Percentiles rank a stretch among this genome's conserved stretches.
Evolutionary conservation across 176 grass and related monocot species (phyloP).

Genomic region (Thalia dealbata): DNA sequence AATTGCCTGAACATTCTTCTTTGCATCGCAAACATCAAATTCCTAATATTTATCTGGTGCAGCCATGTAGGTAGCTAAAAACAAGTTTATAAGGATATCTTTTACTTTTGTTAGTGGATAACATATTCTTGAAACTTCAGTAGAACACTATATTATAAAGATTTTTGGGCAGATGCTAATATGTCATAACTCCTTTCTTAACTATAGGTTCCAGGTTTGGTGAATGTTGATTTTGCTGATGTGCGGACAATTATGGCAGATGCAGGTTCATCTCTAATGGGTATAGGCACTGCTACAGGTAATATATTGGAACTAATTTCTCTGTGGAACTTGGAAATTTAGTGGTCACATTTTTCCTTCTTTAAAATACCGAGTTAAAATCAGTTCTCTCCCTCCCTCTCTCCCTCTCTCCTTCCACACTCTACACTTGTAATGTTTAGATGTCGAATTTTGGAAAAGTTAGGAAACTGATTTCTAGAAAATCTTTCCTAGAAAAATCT

Average conservation of each 20-base stretch:
- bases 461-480: too few relatives aligned
- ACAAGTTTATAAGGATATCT: neutral
- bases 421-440: neutral
- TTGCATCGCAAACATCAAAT: neutral
- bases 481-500: too few relatives aligned
- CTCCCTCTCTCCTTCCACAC: too few relatives aligned
- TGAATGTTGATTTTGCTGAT: constrained; percentile 30
- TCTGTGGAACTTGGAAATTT: neutral
- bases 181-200: neutral
- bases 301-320: neutral
- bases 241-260: constrained; percentile 89
- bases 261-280: constrained; percentile 99
- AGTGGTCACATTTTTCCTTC: neutral
- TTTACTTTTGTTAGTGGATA: neutral
- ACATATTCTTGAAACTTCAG: neutral
- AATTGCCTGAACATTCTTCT: neutral
- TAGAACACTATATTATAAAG: neutral
- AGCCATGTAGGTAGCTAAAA: neutral
- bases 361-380: neutral
- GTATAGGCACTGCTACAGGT: constrained; percentile 96
- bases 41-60: neutral
- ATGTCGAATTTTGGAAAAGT: too few relatives aligned
- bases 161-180: neutral
- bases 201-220: constrained; percentile 5
- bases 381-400: neutral